These are phyloP conservation scores for Inga laurina DNA, from an alignment of 306 rosid genomes.

Conservation along the genomic window DNA sequence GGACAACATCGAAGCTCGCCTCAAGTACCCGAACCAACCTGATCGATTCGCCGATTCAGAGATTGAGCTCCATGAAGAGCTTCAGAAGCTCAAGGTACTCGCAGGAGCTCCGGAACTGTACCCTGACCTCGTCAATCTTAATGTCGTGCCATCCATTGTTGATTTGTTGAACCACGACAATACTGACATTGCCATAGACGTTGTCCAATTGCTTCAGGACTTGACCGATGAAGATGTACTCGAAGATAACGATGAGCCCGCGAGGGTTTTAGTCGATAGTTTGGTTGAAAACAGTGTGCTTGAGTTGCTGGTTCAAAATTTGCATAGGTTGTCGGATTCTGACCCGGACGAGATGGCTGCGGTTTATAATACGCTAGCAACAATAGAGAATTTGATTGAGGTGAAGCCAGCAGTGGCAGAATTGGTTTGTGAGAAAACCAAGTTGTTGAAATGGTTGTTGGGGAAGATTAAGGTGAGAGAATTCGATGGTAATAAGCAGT, in stretches of 20 bases:
- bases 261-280: conserved; percentile 71
- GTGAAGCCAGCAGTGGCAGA: conserved; percentile 92
- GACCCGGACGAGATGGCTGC: conserved; percentile 80
- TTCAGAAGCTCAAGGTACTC: conserved; percentile 76
- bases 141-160: conserved; percentile 73
- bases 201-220: conserved; percentile 79
- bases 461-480: conserved; percentile 92
- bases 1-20: conserved; percentile 89
- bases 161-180: conserved; percentile 80
- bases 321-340: conserved; percentile 66
- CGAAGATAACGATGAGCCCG: conserved; percentile 80
- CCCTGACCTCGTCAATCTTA: conserved; percentile 78
- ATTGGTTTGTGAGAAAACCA: conserved; percentile 82
- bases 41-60: conserved; percentile 93
- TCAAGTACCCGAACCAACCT: conserved; percentile 85
- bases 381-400: conserved; percentile 86
- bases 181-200: conserved; percentile 84
- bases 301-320: conserved; percentile 76
- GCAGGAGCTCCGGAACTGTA: conserved; percentile 91
- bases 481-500: conserved; percentile 85
- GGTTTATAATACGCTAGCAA: conserved; percentile 67
- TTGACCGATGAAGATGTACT: conserved; percentile 84
- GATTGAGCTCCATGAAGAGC: conserved; percentile 89
- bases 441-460: conserved; percentile 79
- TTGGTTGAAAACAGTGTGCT: conserved; percentile 75